Evolutionary conservation across 2,329 filamentous ascomycete genomes (phyloP).

Genomic region (Phoma sp.): DNA sequence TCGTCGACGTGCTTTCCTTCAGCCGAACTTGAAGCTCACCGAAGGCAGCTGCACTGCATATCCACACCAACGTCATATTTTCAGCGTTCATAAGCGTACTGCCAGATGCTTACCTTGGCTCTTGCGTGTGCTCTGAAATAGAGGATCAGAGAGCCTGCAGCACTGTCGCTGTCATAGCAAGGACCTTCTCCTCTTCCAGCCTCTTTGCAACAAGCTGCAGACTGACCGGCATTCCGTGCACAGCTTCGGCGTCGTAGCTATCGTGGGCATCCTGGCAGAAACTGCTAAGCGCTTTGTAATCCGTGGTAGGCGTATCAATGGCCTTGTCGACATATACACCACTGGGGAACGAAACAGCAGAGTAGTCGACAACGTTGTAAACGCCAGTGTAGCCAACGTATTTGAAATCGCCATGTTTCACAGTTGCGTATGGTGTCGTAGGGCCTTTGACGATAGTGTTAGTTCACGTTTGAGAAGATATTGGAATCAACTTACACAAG

Average conservation of each 20-base stretch:
- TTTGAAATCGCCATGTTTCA: constrained; percentile 53
- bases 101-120: too few species aligned
- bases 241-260: constrained; percentile 46
- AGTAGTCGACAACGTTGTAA: constrained; percentile 58
- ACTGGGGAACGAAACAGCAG: constrained; percentile 53
- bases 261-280: constrained; percentile 49
- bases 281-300: constrained; percentile 43
- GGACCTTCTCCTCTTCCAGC: constrained; percentile 53
- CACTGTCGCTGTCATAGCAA: constrained; percentile 48
- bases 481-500: constrained; percentile 34
- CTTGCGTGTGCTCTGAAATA: neutral
- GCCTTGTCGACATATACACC: constrained; percentile 50
- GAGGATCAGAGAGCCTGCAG: constrained; percentile 30
- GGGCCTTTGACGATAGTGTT: constrained; percentile 37
- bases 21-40: neutral
- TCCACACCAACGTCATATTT: neutral
- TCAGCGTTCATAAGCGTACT: neutral
- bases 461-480: neutral
- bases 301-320: constrained; percentile 40
- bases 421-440: constrained; percentile 53
- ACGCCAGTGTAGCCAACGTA: constrained; percentile 56
- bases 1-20: neutral
- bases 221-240: constrained; percentile 54
- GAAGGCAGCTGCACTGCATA: neutral
- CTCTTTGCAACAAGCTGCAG: constrained; percentile 51